These are phyloP conservation scores for Staphylotrichum tortipilum DNA, from an alignment of 495 filamentous ascomycete genomes.

Conservation along the genomic window DNA sequence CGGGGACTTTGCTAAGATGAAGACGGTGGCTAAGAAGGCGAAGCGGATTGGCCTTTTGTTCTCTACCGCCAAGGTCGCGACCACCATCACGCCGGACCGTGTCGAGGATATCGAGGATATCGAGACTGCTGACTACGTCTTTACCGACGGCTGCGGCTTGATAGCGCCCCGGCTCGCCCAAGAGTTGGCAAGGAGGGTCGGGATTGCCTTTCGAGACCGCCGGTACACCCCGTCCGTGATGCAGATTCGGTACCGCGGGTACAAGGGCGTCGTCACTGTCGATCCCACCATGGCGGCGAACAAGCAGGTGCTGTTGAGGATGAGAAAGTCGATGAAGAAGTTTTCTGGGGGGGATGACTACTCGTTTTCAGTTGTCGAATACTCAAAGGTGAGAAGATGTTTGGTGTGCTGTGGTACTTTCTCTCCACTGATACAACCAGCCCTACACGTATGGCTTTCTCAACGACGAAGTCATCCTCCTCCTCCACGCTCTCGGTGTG, in stretches of 20 bases:
- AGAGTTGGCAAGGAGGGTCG: constrained; percentile 25
- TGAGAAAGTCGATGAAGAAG: constrained; percentile 48
- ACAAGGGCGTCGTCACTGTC: constrained; percentile 43
- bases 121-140: constrained; percentile 34
- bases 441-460: constrained; percentile 42
- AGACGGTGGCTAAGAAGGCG: constrained; percentile 43
- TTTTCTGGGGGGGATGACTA: constrained; percentile 35
- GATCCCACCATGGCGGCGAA: constrained; percentile 29
- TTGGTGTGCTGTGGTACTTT: too few species aligned
- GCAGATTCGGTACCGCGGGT: constrained; percentile 44
- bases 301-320: constrained; percentile 24
- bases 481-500: constrained; percentile 39
- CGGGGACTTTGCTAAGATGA: constrained; percentile 44
- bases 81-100: constrained; percentile 27
- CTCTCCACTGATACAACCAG: constrained; percentile 16
- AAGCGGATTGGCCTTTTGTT: constrained; percentile 46
- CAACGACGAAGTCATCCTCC: constrained; percentile 43
- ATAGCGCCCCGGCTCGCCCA: constrained; percentile 32
- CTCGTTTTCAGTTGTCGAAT: constrained; percentile 40
- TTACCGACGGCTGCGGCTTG: constrained; percentile 45
- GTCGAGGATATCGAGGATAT: constrained; percentile 44
- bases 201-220: constrained; percentile 33
- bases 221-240: constrained; percentile 43
- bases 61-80: constrained; percentile 33
- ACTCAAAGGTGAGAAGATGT: constrained; percentile 38